Evolutionary conservation across 352 stramenopile genomes (phyloP), one percentile per base, ranked within the genome.

Genomic region (Phytophthora quininea): DNA sequence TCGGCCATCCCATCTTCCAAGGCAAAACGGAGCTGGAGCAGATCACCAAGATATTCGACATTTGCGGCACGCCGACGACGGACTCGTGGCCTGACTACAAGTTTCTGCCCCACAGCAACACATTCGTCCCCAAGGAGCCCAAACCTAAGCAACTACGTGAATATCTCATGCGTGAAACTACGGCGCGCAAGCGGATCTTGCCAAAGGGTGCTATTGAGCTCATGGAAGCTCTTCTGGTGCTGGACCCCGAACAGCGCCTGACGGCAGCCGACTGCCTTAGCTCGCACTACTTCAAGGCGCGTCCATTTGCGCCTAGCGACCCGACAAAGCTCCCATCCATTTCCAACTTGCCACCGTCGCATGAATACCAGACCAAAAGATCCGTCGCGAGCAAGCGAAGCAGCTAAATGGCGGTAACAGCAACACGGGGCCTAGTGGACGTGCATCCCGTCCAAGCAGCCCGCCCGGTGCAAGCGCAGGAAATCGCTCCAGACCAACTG

Each of bases 161-260:
- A 37, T 94, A 89, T 52, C 60, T 96, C n/a, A 77, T 89, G 59
- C 82, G 86, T 3, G 86, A 96, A 67, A 82, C 86, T 24, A 81
- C 77, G 30, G 74, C 82, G 2, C 76, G 86, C 3, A 93, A 94
- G 59, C 79, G 83, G n/a, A 93, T 95, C 49, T 62, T 93, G 14
- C 88, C 89, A 0, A 92, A 93, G 54, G 88, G 88, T 31, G 84
- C 89, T 24, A 71, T 98, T 12, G 95, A 99, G 58, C 75, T 99
- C 49, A 90, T 99, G 37, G 86, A 93, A 52, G 89, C 93, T 58
- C 89, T 99, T 72, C 80, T 99, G 7, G 90, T 97, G 49, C 95
- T 99, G 62, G 96, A 99, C 75, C 97, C 97, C 2, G 88, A 97
- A 40, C 85, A 96, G 62, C 83, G 97, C 3, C 82, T 99, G 51